A percentile compares a stretch with the other conserved stretches of the same genome.
Evolutionary conservation across 2,329 filamentous ascomycete species (phyloP).

Genomic region (Ophiostoma sp.): DNA sequence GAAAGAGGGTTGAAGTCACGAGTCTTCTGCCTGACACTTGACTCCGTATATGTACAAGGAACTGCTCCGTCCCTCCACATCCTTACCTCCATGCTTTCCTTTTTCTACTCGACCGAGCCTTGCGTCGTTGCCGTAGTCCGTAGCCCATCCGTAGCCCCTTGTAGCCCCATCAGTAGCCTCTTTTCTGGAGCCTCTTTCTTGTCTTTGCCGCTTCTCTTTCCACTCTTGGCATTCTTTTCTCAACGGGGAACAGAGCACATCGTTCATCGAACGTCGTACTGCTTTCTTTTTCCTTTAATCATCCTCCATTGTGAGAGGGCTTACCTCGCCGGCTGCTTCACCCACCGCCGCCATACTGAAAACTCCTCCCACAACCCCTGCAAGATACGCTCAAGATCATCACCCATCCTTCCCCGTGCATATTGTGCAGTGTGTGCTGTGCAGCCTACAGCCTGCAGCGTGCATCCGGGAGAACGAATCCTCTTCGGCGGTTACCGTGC

Average conservation of each 20-base stretch:
- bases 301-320: background rate
- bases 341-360: background rate
- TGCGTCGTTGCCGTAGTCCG: background rate
- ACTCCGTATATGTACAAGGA: too few species aligned
- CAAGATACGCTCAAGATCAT: conserved; percentile 7
- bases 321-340: background rate
- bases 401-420: background rate
- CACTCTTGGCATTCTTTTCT: background rate
- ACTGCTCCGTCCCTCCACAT: too few species aligned
- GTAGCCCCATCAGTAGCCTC: background rate
- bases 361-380: conserved; percentile 4
- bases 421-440: background rate
- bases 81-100: background rate
- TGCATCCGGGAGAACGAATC: background rate
- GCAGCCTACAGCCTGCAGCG: background rate
- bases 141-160: background rate
- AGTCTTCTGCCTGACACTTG: background rate
- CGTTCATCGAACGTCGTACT: background rate
- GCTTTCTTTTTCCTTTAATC: background rate
- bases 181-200: background rate
- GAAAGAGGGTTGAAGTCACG: background rate
- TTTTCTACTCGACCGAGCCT: conserved; percentile 6
- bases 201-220: background rate
- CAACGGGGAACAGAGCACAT: conserved; percentile 1
- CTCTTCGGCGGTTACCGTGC: conserved; percentile 8